These are phyloP conservation scores for Saitozyma sp. DNA, from an alignment of 768 basidiomycete genomes.

Conservation along the genomic window DNA sequence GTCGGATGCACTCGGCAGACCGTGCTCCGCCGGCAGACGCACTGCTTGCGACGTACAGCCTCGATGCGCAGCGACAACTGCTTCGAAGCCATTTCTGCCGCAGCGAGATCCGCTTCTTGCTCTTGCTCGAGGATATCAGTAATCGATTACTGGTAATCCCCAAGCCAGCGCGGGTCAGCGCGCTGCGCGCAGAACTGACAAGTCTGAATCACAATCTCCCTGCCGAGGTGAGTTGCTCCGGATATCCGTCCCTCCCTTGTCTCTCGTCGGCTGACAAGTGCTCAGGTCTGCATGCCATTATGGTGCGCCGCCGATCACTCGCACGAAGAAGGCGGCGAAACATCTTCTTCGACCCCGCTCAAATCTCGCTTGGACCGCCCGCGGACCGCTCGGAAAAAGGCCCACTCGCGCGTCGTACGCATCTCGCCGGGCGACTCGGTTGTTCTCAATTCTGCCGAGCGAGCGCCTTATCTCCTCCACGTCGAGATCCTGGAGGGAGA, in stretches of 20 bases:
- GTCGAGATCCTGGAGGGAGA: slow-evolving; percentile 88
- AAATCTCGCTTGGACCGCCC: slow-evolving; percentile 57
- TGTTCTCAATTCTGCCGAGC: slow-evolving; percentile 95
- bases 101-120: slow-evolving; percentile 86
- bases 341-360: slow-evolving; percentile 56
- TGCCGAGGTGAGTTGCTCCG: slow-evolving; percentile 68
- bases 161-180: slow-evolving; percentile 89
- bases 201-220: slow-evolving; percentile 93
- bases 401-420: slow-evolving; percentile 92
- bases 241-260: neutral
- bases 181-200: slow-evolving; percentile 93
- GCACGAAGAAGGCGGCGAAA: slow-evolving; percentile 53
- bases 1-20: slow-evolving; percentile 15
- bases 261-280: neutral
- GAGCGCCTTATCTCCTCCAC: slow-evolving; percentile 87
- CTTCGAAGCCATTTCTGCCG: slow-evolving; percentile 84
- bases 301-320: slow-evolving; percentile 55
- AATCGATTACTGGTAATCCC: slow-evolving; percentile 89
- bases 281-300: slow-evolving; percentile 54
- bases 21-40: slow-evolving; percentile 51
- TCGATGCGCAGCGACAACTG: slow-evolving; percentile 67
- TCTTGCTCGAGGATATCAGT: slow-evolving; percentile 86
- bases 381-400: slow-evolving; percentile 57
- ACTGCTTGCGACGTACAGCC: slow-evolving; percentile 69
- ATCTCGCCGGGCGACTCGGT: slow-evolving; percentile 98